These are phyloP conservation scores for Furcasterigmium furcatum DNA, from an alignment of 2,329 filamentous ascomycete species.

Conservation along the genomic window DNA sequence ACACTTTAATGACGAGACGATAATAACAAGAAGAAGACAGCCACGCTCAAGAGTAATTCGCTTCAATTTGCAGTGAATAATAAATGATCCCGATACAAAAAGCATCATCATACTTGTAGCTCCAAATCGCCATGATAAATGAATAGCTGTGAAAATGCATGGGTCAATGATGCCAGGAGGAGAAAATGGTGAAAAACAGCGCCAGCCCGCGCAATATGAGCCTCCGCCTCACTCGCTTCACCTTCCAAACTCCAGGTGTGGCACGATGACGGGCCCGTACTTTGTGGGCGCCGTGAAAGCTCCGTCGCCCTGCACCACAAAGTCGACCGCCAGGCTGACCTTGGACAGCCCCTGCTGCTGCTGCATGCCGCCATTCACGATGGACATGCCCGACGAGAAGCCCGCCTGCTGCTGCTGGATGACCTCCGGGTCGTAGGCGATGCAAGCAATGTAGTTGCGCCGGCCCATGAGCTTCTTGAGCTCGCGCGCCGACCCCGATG, in stretches of 20 bases:
- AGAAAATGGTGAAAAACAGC: neutral
- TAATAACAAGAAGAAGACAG: too few relatives aligned
- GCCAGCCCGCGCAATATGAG: neutral
- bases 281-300: slow-evolving; percentile 81
- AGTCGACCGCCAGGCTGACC: slow-evolving; percentile 89
- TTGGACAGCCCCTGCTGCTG: slow-evolving; percentile 50
- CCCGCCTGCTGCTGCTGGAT: slow-evolving; percentile 37
- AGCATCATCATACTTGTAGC: too few relatives aligned
- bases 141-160: neutral
- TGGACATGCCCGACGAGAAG: slow-evolving; percentile 33
- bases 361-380: slow-evolving; percentile 21
- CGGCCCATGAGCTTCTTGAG: slow-evolving; percentile 90
- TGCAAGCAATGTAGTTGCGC: slow-evolving; percentile 86
- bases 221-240: slow-evolving; percentile 28
- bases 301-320: slow-evolving; percentile 92
- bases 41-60: neutral
- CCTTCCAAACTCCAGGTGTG: slow-evolving; percentile 73
- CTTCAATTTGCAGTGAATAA: too few relatives aligned
- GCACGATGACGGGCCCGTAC: slow-evolving; percentile 94
- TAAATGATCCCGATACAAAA: too few relatives aligned
- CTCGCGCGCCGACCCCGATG: slow-evolving; percentile 77
- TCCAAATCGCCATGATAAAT: neutral
- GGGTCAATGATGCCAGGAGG: too few relatives aligned
- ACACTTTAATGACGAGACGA: neutral
- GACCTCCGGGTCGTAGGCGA: slow-evolving; percentile 89